These are phyloP conservation scores for Zygnema circumcarinatum DNA, from an alignment of 139 green algal genomes.

Conservation along the genomic window DNA sequence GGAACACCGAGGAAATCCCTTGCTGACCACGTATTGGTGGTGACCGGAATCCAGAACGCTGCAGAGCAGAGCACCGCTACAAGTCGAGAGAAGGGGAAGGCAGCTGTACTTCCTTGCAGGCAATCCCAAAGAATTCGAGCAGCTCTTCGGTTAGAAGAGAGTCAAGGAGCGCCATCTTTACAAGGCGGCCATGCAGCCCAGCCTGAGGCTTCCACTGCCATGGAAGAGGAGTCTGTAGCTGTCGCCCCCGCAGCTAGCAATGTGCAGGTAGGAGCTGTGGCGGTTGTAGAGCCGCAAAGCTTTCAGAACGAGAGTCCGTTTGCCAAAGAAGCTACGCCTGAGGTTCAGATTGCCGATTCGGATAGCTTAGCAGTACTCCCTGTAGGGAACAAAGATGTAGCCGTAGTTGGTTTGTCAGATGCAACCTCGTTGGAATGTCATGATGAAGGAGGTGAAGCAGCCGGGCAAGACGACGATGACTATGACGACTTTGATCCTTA, in stretches of 20 bases:
- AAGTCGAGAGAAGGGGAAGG: neutral
- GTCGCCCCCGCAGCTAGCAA: neutral
- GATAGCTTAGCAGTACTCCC: neutral
- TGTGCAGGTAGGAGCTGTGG: conserved; percentile 6
- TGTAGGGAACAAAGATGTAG: neutral
- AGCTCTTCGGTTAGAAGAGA: neutral
- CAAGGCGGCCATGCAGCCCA: neutral
- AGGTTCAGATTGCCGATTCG: neutral
- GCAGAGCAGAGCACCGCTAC: neutral
- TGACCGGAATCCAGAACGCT: neutral
- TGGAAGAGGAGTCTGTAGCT: neutral
- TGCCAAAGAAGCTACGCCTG: neutral
- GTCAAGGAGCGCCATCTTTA: neutral
- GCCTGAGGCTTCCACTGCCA: neutral
- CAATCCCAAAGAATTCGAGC: neutral
- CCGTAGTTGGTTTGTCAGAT: neutral
- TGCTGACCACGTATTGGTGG: neutral
- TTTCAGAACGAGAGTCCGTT: neutral
- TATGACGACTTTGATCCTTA: conserved; percentile 81
- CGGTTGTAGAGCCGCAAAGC: conserved; percentile 1
- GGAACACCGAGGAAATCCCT: neutral
- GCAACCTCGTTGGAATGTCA: conserved; percentile 25
- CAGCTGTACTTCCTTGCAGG: neutral
- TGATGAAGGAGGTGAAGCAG: conserved; percentile 17
- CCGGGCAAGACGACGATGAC: conserved; percentile 63